Percentiles rank a stretch among this genome's conserved stretches.
These are phyloP conservation scores for Aspergillus fijiensis DNA, from an alignment of 2,329 filamentous ascomycete species.

Conservation along the genomic window DNA sequence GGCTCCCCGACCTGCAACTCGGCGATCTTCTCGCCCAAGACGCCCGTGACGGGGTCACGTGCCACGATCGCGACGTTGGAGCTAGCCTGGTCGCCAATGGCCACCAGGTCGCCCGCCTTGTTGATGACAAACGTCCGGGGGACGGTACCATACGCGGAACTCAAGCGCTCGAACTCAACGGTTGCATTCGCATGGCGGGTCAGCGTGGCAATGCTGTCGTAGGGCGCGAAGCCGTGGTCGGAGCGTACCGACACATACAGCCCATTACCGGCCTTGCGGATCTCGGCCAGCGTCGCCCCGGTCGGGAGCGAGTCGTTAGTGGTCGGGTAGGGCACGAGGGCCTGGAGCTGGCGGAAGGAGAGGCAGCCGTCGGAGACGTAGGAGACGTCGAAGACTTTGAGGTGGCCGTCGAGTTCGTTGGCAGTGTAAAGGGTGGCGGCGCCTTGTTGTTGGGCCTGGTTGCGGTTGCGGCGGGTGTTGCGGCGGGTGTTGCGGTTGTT, in stretches of 20 bases:
- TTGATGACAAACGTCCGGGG: constrained; percentile 70
- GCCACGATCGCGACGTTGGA: constrained; percentile 61
- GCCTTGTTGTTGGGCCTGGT: constrained; percentile 9
- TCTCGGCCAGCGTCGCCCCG: constrained; percentile 29
- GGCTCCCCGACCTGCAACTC: constrained; percentile 31
- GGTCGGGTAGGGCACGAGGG: constrained; percentile 28
- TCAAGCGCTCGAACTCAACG: constrained; percentile 57
- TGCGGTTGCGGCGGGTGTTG: background rate
- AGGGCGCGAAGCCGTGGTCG: constrained; percentile 28
- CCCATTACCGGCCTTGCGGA: constrained; percentile 21
- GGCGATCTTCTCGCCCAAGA: constrained; percentile 49
- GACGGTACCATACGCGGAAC: constrained; percentile 62
- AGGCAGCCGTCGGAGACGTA: constrained; percentile 32
- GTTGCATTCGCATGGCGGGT: constrained; percentile 58
- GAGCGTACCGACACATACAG: constrained; percentile 36
- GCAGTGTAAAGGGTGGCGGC: constrained; percentile 44
- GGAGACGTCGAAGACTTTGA: constrained; percentile 48
- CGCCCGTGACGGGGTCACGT: constrained; percentile 60
- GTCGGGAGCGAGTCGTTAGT: constrained; percentile 23
- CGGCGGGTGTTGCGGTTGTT: background rate
- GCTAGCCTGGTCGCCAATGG: constrained; percentile 64
- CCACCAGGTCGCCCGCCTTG: constrained; percentile 61
- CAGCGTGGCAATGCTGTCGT: constrained; percentile 34
- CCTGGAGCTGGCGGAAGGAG: constrained; percentile 25
- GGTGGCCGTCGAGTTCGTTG: constrained; percentile 58